These are phyloP conservation scores for Casuarina glauca DNA, from an alignment of 306 rosid species.

Conservation along the genomic window DNA sequence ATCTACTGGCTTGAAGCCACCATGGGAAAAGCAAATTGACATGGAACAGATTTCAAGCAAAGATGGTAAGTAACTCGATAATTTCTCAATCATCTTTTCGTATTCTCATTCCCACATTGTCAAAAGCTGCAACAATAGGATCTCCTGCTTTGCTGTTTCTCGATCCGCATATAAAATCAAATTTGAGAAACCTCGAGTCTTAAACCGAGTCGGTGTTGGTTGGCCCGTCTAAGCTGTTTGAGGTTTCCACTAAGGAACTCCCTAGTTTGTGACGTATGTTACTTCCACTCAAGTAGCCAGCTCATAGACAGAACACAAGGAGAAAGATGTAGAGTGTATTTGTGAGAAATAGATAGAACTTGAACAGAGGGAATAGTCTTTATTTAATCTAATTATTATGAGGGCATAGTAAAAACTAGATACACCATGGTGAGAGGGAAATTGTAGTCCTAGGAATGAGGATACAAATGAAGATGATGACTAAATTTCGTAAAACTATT, in stretches of 20 bases:
- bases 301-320: neutral
- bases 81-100: neutral
- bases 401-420: neutral
- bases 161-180: no score
- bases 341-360: no score
- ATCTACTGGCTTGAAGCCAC: constrained; percentile 47
- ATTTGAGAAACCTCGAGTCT: neutral
- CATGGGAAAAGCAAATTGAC: constrained; percentile 54
- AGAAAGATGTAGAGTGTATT: neutral
- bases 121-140: neutral
- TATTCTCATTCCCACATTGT: neutral
- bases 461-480: neutral
- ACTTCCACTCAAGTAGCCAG: neutral
- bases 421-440: neutral
- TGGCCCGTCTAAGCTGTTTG: no score
- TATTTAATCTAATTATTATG: neutral
- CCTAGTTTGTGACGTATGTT: neutral
- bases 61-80: constrained; percentile 39
- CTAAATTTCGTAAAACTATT: neutral
- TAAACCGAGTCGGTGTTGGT: neutral
- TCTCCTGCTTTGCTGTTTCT: neutral
- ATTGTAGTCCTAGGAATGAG: neutral
- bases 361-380: neutral
- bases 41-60: constrained; percentile 53
- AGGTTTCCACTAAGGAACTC: neutral